A percentile compares a stretch with the other conserved stretches of the same genome.
phyloP scores from a whole-genome alignment of 1,284 basidiomycete species.

The Trichosporon faecale region DNA sequence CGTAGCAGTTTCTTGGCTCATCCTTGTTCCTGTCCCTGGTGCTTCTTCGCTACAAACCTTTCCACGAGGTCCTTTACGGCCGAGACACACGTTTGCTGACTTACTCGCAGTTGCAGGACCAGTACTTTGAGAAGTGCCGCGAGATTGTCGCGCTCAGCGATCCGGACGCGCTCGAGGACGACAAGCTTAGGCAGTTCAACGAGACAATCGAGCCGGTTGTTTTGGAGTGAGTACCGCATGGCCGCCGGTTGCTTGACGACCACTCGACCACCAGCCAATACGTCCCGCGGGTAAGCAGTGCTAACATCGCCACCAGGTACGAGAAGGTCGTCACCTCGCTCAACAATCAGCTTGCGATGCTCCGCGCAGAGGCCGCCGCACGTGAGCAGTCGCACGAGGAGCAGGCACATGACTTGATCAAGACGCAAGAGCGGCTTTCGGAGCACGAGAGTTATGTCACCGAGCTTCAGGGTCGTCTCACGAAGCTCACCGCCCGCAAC shows the following conservation, averaged over 20 bases:
- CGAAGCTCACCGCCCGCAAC: slow-evolving; percentile 82
- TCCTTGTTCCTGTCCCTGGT: background rate
- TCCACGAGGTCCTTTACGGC: background rate
- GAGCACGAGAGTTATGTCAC: slow-evolving; percentile 81
- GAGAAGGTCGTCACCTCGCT: slow-evolving; percentile 94
- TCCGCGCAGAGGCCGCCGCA: slow-evolving; percentile 70
- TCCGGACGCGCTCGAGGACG: slow-evolving; percentile 26
- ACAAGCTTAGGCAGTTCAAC: slow-evolving; percentile 65
- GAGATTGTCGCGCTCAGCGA: slow-evolving; percentile 43
- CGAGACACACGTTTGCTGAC: background rate
- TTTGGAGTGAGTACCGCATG: slow-evolving; percentile 61
- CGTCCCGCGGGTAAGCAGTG: background rate
- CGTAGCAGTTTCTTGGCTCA: background rate
- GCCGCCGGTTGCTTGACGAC: slow-evolving; percentile 2
- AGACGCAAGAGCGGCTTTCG: slow-evolving; percentile 64
- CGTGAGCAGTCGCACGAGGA: slow-evolving; percentile 62
- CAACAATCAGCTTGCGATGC: slow-evolving; percentile 80
- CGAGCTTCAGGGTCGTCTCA: slow-evolving; percentile 74
- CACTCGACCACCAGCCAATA: background rate
- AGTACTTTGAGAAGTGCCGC: slow-evolving; percentile 44
- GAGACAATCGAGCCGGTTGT: slow-evolving; percentile 97
- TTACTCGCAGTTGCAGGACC: slow-evolving; percentile 39
- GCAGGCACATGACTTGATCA: slow-evolving; percentile 72
- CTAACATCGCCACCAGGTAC: slow-evolving; percentile 55
- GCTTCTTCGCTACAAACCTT: background rate